A percentile compares a stretch with the other conserved stretches of the same genome.
Evolutionary conservation across 2,329 filamentous ascomycete species (phyloP).

Genomic region (Lecanosticta acicola): DNA sequence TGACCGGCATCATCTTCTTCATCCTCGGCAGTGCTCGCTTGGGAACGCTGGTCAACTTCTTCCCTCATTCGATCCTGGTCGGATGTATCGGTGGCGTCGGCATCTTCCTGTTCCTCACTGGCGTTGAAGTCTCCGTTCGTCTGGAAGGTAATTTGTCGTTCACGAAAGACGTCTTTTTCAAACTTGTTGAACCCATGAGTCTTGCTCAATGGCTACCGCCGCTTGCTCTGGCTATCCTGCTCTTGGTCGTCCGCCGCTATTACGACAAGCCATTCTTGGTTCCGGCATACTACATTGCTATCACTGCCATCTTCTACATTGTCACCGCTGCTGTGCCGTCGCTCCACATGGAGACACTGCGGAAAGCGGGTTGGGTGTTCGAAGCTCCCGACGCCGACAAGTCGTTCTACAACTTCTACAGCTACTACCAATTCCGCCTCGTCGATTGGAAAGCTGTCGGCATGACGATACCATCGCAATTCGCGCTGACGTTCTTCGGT

Average conservation of each 20-base stretch:
- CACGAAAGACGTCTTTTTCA: constrained; percentile 66
- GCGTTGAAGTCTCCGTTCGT: constrained; percentile 86
- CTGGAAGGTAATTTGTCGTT: constrained; percentile 82
- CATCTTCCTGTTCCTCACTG: constrained; percentile 87
- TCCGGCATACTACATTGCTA: constrained; percentile 75
- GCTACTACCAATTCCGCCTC: constrained; percentile 61
- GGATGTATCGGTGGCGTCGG: constrained; percentile 97
- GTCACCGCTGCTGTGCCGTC: constrained; percentile 64
- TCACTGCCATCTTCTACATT: constrained; percentile 72
- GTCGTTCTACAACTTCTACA: constrained; percentile 98
- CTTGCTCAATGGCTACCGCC: constrained; percentile 79
- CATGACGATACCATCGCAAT: constrained; percentile 88
- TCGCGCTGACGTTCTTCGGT: constrained; percentile 94
- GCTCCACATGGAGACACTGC: constrained; percentile 61
- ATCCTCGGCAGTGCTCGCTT: constrained; percentile 80
- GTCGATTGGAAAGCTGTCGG: constrained; percentile 78
- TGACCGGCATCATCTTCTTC: constrained; percentile 90
- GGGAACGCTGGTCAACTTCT: constrained; percentile 92
- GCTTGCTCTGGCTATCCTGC: constrained; percentile 64
- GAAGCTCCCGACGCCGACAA: constrained; percentile 75
- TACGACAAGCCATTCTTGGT: constrained; percentile 79
- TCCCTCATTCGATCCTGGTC: constrained; percentile 90
- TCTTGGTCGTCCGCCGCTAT: constrained; percentile 71
- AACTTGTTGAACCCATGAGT: constrained; percentile 68
- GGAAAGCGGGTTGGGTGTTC: constrained; percentile 83